Base-by-base conservation (phyloP, 768 basidiomycete species). In the Amanita phalloides region DNA sequence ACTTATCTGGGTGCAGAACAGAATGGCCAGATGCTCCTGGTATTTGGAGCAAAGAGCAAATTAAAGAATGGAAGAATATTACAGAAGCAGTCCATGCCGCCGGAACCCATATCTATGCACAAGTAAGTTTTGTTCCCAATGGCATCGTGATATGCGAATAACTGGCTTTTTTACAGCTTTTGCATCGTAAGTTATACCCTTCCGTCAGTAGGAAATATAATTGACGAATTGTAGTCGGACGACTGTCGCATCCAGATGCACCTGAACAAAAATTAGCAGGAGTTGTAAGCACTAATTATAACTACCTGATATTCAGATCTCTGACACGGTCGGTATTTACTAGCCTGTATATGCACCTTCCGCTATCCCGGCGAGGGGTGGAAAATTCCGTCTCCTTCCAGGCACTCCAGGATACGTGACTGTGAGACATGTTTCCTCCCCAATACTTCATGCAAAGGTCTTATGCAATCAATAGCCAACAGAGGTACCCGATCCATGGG, bases 311-410 rank as follows among this genome's bases (percentile, higher is more conserved):
- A 20, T 13, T 20, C 17, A 17, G 17, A 17, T 17, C 3, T 6
- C 1, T 26, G n/a, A 32, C 23, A 21, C 33, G 1, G 17, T 9
- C 57, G 60, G 56, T 55, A 3, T 55, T 62, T 26, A 60, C 7
- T 30, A 73, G 71, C 69, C 71, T 10, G 72, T 75, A 5, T 73
- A 71, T 42, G 73, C 61, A 0, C 73, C 74, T 10, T 75, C 74
- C n/a, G 67, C 70, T 21, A 70, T 75, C 32, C 51, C 67, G n/a
- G 72, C 73, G 6, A 61, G 70, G 25, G 69, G 71, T 2, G 68
- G 70, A 10, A 69, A 66, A 53, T 75, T 73, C 55, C 64, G 70
- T 37, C 61, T 64, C 51, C 56, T 75, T 32, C 64, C 67, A 26
- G 71, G 69, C 3, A 8, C 47, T 1, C 70, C 70, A 20, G 69